phyloP scores from a whole-genome alignment of 495 filamentous ascomycete species.

The Tuber magnatum region DNA sequence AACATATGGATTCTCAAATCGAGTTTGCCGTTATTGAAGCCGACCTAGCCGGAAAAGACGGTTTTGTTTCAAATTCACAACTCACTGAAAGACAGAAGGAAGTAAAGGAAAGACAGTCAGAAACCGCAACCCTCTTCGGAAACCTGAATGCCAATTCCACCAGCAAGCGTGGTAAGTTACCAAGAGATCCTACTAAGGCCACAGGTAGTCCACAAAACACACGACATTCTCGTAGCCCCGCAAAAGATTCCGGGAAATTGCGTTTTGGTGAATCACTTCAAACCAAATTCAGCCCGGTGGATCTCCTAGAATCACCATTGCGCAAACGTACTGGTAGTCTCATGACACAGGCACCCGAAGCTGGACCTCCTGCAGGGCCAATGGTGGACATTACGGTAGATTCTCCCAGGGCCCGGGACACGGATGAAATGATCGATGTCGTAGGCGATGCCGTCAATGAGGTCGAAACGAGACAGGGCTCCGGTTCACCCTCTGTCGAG shows the following conservation, averaged over 20 bases:
- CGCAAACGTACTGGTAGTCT: neutral
- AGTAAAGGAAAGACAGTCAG: constrained; percentile 56
- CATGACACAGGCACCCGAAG: neutral
- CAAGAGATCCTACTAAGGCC: neutral
- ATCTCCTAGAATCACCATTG: neutral
- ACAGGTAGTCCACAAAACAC: neutral
- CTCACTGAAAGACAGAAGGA: constrained; percentile 70
- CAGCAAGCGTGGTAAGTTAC: neutral
- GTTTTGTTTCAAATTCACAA: constrained; percentile 46
- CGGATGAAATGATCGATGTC: constrained; percentile 12
- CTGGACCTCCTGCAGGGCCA: neutral
- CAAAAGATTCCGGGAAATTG: neutral
- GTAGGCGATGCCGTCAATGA: neutral
- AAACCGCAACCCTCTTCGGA: constrained; percentile 61
- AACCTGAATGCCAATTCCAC: constrained; percentile 45
- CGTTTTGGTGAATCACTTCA: neutral
- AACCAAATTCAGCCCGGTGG: neutral
- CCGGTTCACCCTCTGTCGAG: constrained; percentile 21
- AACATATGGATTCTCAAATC: constrained; percentile 72
- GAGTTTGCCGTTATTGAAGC: constrained; percentile 62
- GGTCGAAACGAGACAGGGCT: neutral
- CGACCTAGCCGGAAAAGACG: constrained; percentile 45
- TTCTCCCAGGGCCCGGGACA: constrained; percentile 11
- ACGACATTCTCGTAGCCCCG: neutral
- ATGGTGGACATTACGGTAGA: constrained; percentile 47